phyloP scores from a whole-genome alignment of 768 basidiomycete genomes.

The Gloeophyllum trabeum region DNA sequence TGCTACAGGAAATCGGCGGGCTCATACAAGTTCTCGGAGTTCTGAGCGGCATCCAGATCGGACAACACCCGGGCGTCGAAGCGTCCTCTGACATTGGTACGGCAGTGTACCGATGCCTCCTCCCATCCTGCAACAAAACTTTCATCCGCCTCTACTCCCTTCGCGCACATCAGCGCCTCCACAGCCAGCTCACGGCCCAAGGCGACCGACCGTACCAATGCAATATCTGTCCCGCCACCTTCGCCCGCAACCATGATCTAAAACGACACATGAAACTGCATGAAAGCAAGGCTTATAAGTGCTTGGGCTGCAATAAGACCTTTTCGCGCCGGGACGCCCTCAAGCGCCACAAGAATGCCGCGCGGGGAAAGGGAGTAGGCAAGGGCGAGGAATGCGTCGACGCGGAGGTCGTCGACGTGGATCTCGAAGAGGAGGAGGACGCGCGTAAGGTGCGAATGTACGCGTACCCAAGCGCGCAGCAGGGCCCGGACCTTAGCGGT shows the following conservation, averaged over 20 bases:
- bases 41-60: constrained; percentile 67
- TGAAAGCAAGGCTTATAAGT: constrained; percentile 64
- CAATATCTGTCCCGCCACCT: constrained; percentile 56
- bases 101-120: constrained; percentile 73
- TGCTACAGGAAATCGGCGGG: constrained; percentile 67
- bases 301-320: constrained; percentile 60
- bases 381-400: constrained; percentile 29
- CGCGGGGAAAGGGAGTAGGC: constrained; percentile 25
- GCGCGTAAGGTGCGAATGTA: constrained; percentile 50
- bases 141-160: constrained; percentile 63
- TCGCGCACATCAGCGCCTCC: constrained; percentile 60
- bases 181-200: constrained; percentile 23
- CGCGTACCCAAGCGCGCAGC: constrained; percentile 14
- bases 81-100: constrained; percentile 45
- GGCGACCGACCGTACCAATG: constrained; percentile 58
- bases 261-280: constrained; percentile 70
- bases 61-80: constrained; percentile 19
- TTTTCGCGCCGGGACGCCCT: constrained; percentile 75
- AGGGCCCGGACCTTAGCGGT: constrained; percentile 1
- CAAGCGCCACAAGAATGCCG: constrained; percentile 62
- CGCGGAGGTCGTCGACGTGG: constrained; percentile 41
- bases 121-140: constrained; percentile 50
- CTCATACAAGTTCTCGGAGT: constrained; percentile 77
- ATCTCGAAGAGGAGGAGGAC: constrained; percentile 40
- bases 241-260: constrained; percentile 70